These are phyloP conservation scores for Lodderomyces pseudojiufengensis DNA, from an alignment of 1,139 yeast genomes.

Conservation along the genomic window DNA sequence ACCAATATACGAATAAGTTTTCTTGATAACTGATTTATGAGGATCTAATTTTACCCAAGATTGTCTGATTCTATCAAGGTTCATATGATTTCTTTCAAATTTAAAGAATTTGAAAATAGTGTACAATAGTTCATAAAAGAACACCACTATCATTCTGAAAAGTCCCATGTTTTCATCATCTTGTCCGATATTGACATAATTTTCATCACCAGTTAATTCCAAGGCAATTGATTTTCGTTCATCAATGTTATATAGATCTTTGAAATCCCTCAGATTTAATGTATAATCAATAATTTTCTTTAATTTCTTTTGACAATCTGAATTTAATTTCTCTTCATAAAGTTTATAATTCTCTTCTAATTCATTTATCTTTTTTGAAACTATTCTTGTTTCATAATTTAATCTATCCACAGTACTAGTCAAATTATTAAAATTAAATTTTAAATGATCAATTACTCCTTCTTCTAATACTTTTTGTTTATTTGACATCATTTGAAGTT, in stretches of 20 bases:
- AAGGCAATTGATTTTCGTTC: slow-evolving; percentile 29
- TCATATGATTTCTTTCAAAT: slow-evolving; percentile 40
- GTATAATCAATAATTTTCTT: slow-evolving; percentile 33
- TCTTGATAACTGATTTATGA: slow-evolving; percentile 35
- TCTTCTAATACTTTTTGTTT: slow-evolving; percentile 31
- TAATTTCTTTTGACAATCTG: slow-evolving; percentile 28
- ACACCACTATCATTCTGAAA: slow-evolving; percentile 24
- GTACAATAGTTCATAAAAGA: slow-evolving; percentile 30
- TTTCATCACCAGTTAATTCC: slow-evolving; percentile 23
- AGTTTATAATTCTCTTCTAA: slow-evolving; percentile 62
- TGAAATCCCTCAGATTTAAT: slow-evolving; percentile 32
- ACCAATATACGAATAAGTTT: slow-evolving; percentile 37
- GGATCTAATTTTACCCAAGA: slow-evolving; percentile 48
- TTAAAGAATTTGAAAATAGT: slow-evolving; percentile 30
- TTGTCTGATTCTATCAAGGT: slow-evolving; percentile 41
- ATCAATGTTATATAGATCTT: slow-evolving; percentile 24
- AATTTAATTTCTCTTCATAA: slow-evolving; percentile 41
- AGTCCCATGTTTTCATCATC: slow-evolving; percentile 13
- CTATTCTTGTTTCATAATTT: slow-evolving; percentile 72
- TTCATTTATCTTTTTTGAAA: slow-evolving; percentile 72
- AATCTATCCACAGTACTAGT: slow-evolving; percentile 72
- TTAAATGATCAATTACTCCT: slow-evolving; percentile 32
- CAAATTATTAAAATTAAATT: slow-evolving; percentile 56
- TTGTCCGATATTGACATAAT: slow-evolving; percentile 6
- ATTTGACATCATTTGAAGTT: slow-evolving; percentile 27